phyloP scores from a whole-genome alignment of 306 rosid genomes.

The Quercus rubra region DNA sequence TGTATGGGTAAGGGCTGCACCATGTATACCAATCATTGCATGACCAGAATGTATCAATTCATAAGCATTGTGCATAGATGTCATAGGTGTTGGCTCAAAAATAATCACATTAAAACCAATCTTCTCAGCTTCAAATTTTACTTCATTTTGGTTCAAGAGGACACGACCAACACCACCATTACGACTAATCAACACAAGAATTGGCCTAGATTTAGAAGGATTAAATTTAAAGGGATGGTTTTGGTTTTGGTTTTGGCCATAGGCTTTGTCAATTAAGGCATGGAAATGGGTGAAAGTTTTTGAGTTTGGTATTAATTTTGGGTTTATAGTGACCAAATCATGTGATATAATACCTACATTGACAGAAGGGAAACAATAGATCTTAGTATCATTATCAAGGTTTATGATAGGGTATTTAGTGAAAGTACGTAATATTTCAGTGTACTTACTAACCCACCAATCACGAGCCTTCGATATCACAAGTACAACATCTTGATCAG shows the following conservation, averaged over 20 bases:
- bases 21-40: too few species aligned
- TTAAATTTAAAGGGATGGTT: neutral
- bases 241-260: neutral
- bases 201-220: neutral
- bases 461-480: constrained; percentile 19
- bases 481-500: constrained; percentile 28
- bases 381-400: constrained; percentile 15
- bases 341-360: constrained; percentile 38
- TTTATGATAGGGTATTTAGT: constrained; percentile 25
- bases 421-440: constrained; percentile 15
- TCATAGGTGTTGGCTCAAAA: constrained; percentile 11
- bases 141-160: constrained; percentile 28
- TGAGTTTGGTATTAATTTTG: constrained; percentile 23
- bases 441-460: constrained; percentile 48
- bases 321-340: constrained; percentile 35
- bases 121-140: constrained; percentile 1
- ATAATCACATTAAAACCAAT: constrained; percentile 39
- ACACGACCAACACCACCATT: constrained; percentile 3
- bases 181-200: constrained; percentile 19
- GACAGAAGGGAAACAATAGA: constrained; percentile 37
- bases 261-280: constrained; percentile 24
- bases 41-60: too few species aligned
- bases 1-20: too few species aligned
- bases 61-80: too few species aligned
- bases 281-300: constrained; percentile 34